Base-by-base conservation (phyloP, 805 yeast species). In the Pichia kluyveri region DNA sequence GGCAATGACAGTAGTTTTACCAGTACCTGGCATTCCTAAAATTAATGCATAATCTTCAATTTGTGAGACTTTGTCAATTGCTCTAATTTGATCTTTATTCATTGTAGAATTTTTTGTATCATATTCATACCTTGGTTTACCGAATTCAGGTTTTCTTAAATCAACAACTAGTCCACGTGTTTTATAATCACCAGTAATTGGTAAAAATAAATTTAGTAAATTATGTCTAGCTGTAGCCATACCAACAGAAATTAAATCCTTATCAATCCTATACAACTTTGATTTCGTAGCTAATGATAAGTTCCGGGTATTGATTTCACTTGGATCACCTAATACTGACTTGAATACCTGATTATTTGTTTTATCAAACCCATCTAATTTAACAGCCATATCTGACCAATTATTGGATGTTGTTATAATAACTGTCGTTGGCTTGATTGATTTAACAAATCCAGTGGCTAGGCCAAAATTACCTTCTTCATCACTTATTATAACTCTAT, bases 21-120 rank as follows among this genome's bases (percentile, higher is more conserved):
- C 99, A 0, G 98, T 93, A 4, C 99, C 99, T 0, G 99, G 99
- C 99, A 93, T 93, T 0, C 99, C 99, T 51, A 91, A 67, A 18
- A 93, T 76, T 56, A 93, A 69, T 5, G 90, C 72, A 60, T 86
- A 93, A 60, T 90, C 96, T 46, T 80, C 61, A 0, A 93, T 75
- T 15, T 72, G 63, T 43, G 88, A 60, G 0, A 82, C 86, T 50
- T 72, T 76, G 15, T 79, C 74, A 38, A 93, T 71, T 0, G 97
- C 98, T 2, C 48, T 55, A 5, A 69, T 51, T 60, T 93, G 99
- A 57, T 88, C 96, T 0, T 61, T 58, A 57, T 93, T 93, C 56
- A 86, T 79, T 1, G 36, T 30, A 2, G 26, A 39, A 1, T 15
- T 7, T 6, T 45, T 27, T 8, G 6, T 8, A 19, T 43, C 19